Percentiles rank a stretch among this genome's conserved stretches.
phyloP scores from a whole-genome alignment of 2,329 filamentous ascomycete genomes.

The Neofusicoccum sp. region DNA sequence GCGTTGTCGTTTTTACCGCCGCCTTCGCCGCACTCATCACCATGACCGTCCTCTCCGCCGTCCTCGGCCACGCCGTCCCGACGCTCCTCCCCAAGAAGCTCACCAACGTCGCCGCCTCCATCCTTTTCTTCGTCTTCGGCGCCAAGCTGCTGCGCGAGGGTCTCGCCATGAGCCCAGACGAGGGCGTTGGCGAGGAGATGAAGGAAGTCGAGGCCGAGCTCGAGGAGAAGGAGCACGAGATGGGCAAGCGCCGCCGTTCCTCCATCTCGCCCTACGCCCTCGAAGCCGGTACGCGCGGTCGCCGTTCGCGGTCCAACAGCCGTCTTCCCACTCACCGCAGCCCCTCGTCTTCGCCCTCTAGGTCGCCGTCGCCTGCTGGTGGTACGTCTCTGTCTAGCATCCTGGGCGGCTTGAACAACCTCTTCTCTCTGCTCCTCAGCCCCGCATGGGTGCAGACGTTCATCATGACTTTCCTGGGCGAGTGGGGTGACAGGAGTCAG shows the following conservation, averaged over 20 bases:
- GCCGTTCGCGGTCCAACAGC: slow-evolving; percentile 70
- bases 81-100: slow-evolving; percentile 85
- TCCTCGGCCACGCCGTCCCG: slow-evolving; percentile 89
- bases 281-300: slow-evolving; percentile 70
- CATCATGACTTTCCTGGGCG: slow-evolving; percentile 96
- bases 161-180: slow-evolving; percentile 80
- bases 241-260: slow-evolving; percentile 64
- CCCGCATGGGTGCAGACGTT: slow-evolving; percentile 99
- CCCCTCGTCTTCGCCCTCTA: slow-evolving; percentile 59
- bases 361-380: slow-evolving; percentile 37
- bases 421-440: slow-evolving; percentile 82
- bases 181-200: slow-evolving; percentile 96
- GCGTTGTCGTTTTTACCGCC: slow-evolving; percentile 88
- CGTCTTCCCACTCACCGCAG: slow-evolving; percentile 79
- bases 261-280: slow-evolving; percentile 73
- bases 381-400: slow-evolving; percentile 55
- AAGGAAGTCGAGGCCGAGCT: slow-evolving; percentile 93
- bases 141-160: slow-evolving; percentile 81
- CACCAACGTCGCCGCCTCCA: slow-evolving; percentile 81
- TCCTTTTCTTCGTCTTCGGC: slow-evolving; percentile 87
- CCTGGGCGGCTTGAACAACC: slow-evolving; percentile 73
- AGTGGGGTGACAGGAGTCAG: slow-evolving; percentile 97
- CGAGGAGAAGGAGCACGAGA: slow-evolving; percentile 84
- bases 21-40: slow-evolving; percentile 87
- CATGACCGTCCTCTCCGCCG: slow-evolving; percentile 93